Conservation (phyloP, 768 basidiomycete genomes). For the Trametes villosa region DNA sequence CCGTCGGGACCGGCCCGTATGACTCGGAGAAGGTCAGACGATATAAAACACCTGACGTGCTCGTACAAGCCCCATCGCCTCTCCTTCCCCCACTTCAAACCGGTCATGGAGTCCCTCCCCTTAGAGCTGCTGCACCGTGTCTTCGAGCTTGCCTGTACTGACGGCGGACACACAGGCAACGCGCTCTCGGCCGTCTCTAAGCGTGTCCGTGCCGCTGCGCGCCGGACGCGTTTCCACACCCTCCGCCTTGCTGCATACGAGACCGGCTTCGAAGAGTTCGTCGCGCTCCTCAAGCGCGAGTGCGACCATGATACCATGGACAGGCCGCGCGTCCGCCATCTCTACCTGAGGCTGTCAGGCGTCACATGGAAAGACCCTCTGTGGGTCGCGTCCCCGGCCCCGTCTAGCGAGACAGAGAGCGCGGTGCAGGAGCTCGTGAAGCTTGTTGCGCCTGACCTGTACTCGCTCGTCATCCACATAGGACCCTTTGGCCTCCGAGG, state of each 20-base stretch:
- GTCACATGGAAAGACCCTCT: too few relatives aligned
- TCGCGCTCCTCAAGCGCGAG: too few relatives aligned
- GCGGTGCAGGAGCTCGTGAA: neutral
- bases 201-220: neutral
- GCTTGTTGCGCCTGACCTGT: neutral
- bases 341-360: too few relatives aligned
- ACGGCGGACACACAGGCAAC: neutral
- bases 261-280: neutral
- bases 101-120: neutral
- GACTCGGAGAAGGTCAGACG: too few relatives aligned
- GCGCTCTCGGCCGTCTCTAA: neutral
- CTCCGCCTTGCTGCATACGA: neutral
- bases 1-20: too few relatives aligned
- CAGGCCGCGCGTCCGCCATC: too few relatives aligned
- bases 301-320: too few relatives aligned
- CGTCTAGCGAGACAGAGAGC: too few relatives aligned
- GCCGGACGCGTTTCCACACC: neutral
- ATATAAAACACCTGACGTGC: too few relatives aligned
- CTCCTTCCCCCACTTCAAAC: too few relatives aligned
- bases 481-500: neutral
- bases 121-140: neutral
- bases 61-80: too few relatives aligned
- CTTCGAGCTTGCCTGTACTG: neutral
- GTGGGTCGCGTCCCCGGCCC: too few relatives aligned
- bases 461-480: neutral